Evolutionary conservation across 805 yeast genomes (phyloP).

Genomic region (Kuraishia piskuri): DNA sequence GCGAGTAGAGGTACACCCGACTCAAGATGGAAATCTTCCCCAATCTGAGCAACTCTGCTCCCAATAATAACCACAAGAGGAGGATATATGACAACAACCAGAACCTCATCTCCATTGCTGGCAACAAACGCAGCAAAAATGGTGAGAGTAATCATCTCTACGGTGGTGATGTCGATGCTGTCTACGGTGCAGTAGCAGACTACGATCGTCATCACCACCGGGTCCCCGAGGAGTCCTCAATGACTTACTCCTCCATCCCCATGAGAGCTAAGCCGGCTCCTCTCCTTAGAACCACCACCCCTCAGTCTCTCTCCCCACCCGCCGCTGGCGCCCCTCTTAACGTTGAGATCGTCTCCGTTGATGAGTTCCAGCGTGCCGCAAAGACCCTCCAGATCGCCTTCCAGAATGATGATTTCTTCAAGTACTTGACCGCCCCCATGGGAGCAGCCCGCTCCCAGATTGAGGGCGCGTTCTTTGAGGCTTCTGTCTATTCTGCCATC

Average conservation of each 20-base stretch:
- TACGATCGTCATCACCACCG: background rate
- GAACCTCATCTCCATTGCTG: background rate
- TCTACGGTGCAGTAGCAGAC: background rate
- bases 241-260: background rate
- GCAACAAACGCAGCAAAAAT: background rate
- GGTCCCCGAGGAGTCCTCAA: background rate
- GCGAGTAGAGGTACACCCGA: background rate
- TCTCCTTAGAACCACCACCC: background rate
- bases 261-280: background rate
- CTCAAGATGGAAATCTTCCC: constrained; percentile 1
- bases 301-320: background rate
- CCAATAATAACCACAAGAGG: background rate
- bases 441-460: constrained; percentile 27
- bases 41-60: background rate
- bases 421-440: constrained; percentile 37
- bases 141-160: background rate
- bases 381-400: constrained; percentile 44
- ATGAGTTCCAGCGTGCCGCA: constrained; percentile 48
- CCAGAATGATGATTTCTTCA: constrained; percentile 44
- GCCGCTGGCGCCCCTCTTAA: background rate
- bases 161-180: background rate
- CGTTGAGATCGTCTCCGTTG: constrained; percentile 15
- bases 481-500: constrained; percentile 41
- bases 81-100: background rate
- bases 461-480: constrained; percentile 44